Evolutionary conservation across 768 basidiomycete genomes (phyloP).

Genomic region (Tricholoma sp.): DNA sequence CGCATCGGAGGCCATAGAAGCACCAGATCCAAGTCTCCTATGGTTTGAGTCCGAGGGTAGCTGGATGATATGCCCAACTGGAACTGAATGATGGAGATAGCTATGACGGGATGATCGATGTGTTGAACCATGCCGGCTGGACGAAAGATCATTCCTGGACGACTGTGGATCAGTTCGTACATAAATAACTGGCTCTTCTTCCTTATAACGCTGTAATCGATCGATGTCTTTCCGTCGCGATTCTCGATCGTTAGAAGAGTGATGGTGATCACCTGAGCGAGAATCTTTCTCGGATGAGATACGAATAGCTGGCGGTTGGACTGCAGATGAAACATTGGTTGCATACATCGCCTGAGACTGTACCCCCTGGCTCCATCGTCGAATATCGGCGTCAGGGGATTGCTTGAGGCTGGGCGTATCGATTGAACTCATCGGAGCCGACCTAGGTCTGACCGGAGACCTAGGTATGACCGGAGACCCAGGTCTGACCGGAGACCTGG

Average conservation of each 20-base stretch:
- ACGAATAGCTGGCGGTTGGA: not conserved
- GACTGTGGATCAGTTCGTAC: not conserved
- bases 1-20: not conserved
- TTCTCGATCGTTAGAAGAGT: not conserved
- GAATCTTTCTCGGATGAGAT: not conserved
- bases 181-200: not conserved
- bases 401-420: not conserved
- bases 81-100: not conserved
- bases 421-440: not conserved
- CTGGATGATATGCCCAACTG: not conserved
- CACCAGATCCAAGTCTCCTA: not conserved
- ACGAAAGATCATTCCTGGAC: not conserved
- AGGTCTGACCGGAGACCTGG: not conserved
- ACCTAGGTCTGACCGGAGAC: not conserved
- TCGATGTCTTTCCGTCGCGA: not conserved
- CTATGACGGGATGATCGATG: not conserved
- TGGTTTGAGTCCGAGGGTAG: not conserved
- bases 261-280: not conserved
- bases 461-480: not conserved
- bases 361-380: not conserved
- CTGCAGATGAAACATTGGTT: not conserved
- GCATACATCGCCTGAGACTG: not conserved
- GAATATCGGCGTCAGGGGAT: not conserved
- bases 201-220: not conserved
- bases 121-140: not conserved